phyloP scores from a whole-genome alignment of 1,139 yeast genomes.

The Saccharomyces pastorianus region DNA sequence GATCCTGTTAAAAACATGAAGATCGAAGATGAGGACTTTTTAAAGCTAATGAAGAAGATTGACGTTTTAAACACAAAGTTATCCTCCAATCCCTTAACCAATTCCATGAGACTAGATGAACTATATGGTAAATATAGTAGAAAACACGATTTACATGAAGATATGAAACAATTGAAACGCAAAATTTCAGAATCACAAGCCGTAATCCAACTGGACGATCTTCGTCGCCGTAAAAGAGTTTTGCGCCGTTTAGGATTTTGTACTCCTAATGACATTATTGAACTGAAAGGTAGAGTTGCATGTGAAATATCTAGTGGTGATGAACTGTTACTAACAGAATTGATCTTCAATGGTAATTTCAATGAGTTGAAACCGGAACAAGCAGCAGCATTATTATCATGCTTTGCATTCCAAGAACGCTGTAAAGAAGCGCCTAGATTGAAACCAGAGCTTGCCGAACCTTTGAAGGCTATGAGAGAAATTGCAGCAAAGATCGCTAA shows the following conservation, averaged over 20 bases:
- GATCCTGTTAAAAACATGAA: slow-evolving; percentile 93
- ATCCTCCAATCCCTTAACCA: slow-evolving; percentile 59
- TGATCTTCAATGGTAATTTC: slow-evolving; percentile 90
- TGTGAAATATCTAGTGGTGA: slow-evolving; percentile 96
- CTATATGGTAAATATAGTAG: slow-evolving; percentile 56
- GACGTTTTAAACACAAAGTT: slow-evolving; percentile 74
- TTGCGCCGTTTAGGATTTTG: slow-evolving; percentile 80
- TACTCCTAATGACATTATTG: slow-evolving; percentile 74
- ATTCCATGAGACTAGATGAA: slow-evolving; percentile 53
- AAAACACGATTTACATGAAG: slow-evolving; percentile 55
- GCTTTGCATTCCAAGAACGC: slow-evolving; percentile 95
- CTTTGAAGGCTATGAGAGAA: slow-evolving; percentile 75
- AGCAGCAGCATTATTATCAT: slow-evolving; percentile 83
- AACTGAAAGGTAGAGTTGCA: slow-evolving; percentile 90
- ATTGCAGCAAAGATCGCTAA: slow-evolving; percentile 88
- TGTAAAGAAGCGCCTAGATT: slow-evolving; percentile 82
- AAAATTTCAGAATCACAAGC: slow-evolving; percentile 81
- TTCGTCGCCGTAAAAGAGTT: slow-evolving; percentile 86
- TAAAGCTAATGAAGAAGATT: slow-evolving; percentile 60
- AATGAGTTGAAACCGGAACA: slow-evolving; percentile 82
- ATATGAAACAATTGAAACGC: slow-evolving; percentile 51
- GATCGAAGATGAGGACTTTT: slow-evolving; percentile 72
- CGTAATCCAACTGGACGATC: slow-evolving; percentile 86
- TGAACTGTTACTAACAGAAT: slow-evolving; percentile 78
- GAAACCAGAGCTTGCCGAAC: slow-evolving; percentile 82